Evolutionary conservation across 345 rosid genomes (phyloP).

Genomic region (Isatis tinctoria): DNA sequence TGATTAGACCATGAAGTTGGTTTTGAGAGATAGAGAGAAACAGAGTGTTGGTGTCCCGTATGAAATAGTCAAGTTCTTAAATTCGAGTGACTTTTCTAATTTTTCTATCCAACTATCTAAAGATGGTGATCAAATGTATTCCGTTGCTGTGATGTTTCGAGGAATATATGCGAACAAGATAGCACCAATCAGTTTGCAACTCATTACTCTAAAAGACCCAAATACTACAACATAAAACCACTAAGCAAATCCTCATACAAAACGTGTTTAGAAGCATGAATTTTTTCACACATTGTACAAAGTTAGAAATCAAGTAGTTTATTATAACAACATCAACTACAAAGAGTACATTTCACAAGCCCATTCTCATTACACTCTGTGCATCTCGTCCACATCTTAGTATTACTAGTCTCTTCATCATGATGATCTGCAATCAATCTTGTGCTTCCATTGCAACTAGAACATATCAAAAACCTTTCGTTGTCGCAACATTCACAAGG

Average conservation of each 20-base stretch:
- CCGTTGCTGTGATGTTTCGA: not conserved
- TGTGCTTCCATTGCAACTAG: slow-evolving; percentile 67
- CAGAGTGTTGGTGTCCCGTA: slow-evolving; percentile 22
- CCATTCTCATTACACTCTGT: slow-evolving; percentile 83
- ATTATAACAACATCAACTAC: slow-evolving; percentile 27
- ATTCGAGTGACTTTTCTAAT: not conserved
- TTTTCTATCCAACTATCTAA: not conserved
- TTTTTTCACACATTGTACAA: not conserved
- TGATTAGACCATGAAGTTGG: not conserved
- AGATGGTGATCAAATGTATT: not conserved
- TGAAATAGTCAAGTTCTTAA: slow-evolving; percentile 12
- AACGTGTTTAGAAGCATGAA: not conserved
- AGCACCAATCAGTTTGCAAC: not conserved
- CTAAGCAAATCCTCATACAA: not conserved
- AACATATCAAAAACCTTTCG: slow-evolving; percentile 63
- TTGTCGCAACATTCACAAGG: slow-evolving; percentile 51
- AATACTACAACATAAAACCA: not conserved
- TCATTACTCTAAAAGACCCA: not conserved
- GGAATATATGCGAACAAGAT: not conserved
- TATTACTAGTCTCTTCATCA: slow-evolving; percentile 25
- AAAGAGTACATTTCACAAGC: slow-evolving; percentile 57
- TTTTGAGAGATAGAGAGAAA: slow-evolving; percentile 9
- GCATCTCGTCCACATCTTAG: slow-evolving; percentile 42
- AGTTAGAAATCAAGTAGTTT: slow-evolving; percentile 5
- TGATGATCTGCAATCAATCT: slow-evolving; percentile 32